These are phyloP conservation scores for Neofusicoccum kwambonambiense DNA, from an alignment of 2,329 filamentous ascomycete species.

Conservation along the genomic window DNA sequence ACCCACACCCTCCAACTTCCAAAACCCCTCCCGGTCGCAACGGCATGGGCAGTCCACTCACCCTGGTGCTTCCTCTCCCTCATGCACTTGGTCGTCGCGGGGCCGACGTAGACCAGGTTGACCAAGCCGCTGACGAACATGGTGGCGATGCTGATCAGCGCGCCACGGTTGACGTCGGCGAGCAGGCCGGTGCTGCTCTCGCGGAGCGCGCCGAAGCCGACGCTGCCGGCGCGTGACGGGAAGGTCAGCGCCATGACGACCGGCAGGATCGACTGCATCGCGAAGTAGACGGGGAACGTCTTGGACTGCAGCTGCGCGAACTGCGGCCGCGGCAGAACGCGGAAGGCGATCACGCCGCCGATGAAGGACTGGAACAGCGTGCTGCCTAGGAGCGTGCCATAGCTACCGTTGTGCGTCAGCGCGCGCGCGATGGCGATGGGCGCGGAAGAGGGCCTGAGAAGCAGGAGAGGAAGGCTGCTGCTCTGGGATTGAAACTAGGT, in stretches of 20 bases:
- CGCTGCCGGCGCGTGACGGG: conserved; percentile 44
- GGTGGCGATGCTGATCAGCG: conserved; percentile 60
- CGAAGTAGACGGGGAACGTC: conserved; percentile 87
- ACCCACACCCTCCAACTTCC: conserved; percentile 25
- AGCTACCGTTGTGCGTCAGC: conserved; percentile 51
- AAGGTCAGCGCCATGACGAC: conserved; percentile 75
- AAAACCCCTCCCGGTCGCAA: neutral
- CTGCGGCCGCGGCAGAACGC: conserved; percentile 70
- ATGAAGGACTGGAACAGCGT: conserved; percentile 87
- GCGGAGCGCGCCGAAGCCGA: conserved; percentile 1
- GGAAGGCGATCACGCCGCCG: conserved; percentile 71
- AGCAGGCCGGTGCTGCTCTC: neutral
- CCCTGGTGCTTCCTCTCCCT: conserved; percentile 70
- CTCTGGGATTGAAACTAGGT: conserved; percentile 16
- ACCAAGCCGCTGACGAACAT: conserved; percentile 69
- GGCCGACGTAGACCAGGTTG: conserved; percentile 72
- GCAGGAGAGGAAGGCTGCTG: conserved; percentile 22
- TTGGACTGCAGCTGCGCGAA: conserved; percentile 79
- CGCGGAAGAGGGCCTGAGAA: conserved; percentile 13
- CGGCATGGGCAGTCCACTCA: neutral
- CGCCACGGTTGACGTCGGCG: conserved; percentile 23
- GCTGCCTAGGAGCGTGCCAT: conserved; percentile 82
- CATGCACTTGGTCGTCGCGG: conserved; percentile 73
- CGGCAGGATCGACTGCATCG: conserved; percentile 75
- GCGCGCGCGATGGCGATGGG: conserved; percentile 9